phyloP scores from a whole-genome alignment of 768 basidiomycete genomes.

The Boletus rubroflammeus region DNA sequence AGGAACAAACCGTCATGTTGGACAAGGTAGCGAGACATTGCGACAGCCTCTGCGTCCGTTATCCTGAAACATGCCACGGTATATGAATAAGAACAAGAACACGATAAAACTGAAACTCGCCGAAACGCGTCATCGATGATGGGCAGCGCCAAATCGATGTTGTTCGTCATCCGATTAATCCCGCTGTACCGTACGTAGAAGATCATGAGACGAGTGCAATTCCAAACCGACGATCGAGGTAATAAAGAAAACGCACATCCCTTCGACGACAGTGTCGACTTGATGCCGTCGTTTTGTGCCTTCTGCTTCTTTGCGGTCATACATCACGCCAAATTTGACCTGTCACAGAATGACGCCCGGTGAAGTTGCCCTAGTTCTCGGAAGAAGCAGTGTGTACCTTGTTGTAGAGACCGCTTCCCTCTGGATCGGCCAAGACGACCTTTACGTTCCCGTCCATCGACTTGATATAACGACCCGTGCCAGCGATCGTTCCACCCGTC shows the following conservation, averaged over 20 bases:
- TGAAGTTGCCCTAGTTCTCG: not conserved
- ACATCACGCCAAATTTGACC: constrained; percentile 95
- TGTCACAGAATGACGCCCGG: constrained; percentile 21
- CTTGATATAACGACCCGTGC: constrained; percentile 77
- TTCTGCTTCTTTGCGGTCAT: constrained; percentile 86
- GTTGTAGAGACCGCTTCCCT: constrained; percentile 93
- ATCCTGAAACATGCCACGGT: constrained; percentile 46
- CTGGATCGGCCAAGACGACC: constrained; percentile 84
- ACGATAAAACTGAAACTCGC: constrained; percentile 34
- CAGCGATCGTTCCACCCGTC: constrained; percentile 95
- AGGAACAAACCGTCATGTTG: constrained; percentile 89
- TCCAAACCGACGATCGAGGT: not conserved
- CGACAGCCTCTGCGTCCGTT: constrained; percentile 89
- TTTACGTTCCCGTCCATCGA: constrained; percentile 60
- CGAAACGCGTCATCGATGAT: constrained; percentile 88
- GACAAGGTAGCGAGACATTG: constrained; percentile 93
- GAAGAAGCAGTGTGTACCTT: constrained; percentile 48
- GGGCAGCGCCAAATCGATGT: constrained; percentile 80
- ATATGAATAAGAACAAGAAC: not conserved
- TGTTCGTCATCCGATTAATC: constrained; percentile 89
- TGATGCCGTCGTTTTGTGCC: constrained; percentile 91
- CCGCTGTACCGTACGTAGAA: constrained; percentile 48
- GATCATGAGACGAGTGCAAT: not conserved
- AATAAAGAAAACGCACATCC: constrained; percentile 51
- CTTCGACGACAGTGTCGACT: constrained; percentile 95